Evolutionary conservation across 75 land plant genomes (phyloP).

Genomic region (Azolla pinnata): DNA sequence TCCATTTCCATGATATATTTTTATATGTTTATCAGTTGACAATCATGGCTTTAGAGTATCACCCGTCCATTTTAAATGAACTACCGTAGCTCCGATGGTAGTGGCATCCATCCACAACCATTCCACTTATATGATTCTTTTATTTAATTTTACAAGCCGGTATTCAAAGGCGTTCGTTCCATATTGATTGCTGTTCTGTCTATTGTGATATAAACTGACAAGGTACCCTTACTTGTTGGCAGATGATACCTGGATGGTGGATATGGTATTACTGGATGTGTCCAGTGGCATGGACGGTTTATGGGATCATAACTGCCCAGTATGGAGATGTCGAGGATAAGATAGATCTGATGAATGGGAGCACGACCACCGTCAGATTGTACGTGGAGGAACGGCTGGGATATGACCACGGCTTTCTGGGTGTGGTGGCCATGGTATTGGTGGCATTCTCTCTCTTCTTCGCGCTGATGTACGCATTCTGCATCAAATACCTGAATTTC

Average conservation of each 20-base stretch:
- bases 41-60: too few relatives aligned
- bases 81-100: too few relatives aligned
- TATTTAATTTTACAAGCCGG: too few relatives aligned
- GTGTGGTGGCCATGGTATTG: conserved; percentile 25
- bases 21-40: too few relatives aligned
- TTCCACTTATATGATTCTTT: too few relatives aligned
- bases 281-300: conserved; percentile 34
- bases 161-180: too few relatives aligned
- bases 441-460: conserved; percentile 26
- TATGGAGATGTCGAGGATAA: conserved; percentile 18
- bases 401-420: conserved; percentile 18
- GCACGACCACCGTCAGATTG: conserved; percentile 8
- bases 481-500: conserved; percentile 32
- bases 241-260: conserved; percentile 42
- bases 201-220: too few relatives aligned
- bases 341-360: background rate
- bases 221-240: conserved; percentile 7
- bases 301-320: conserved; percentile 26
- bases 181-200: too few relatives aligned
- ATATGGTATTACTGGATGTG: conserved; percentile 45
- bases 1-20: too few relatives aligned
- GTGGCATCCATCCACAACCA: too few relatives aligned
- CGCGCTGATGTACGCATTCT: conserved; percentile 27
- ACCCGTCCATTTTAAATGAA: too few relatives aligned
- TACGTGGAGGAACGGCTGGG: conserved; percentile 23